Evolutionary conservation across 176 grass and related monocot species (phyloP).

Genomic region (Cenchrus americanus): DNA sequence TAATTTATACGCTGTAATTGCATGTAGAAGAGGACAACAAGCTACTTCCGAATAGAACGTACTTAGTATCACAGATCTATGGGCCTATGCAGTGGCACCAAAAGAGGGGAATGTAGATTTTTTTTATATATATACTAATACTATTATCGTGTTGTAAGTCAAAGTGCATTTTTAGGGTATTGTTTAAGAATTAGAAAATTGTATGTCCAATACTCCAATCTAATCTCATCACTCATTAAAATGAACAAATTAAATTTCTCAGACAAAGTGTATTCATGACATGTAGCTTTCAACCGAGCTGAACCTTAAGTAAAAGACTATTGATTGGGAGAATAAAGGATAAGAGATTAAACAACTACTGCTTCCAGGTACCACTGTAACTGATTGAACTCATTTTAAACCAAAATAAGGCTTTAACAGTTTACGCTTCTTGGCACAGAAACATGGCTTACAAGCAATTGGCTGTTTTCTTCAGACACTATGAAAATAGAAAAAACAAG

Average conservation of each 20-base stretch:
- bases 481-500: not conserved
- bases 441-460: slow-evolving; percentile 15
- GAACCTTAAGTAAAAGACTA: slow-evolving; percentile 3
- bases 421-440: not conserved
- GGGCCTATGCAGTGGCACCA: not conserved
- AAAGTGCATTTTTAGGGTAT: not conserved
- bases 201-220: not conserved
- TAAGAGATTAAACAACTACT: not conserved
- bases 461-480: slow-evolving; percentile 10
- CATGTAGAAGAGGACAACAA: slow-evolving; percentile 13
- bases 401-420: not conserved
- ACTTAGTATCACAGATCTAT: not conserved
- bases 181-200: not conserved
- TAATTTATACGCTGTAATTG: not conserved
- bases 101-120: not conserved
- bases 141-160: not conserved
- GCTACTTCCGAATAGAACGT: not conserved
- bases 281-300: not conserved
- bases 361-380: slow-evolving; percentile 23
- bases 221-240: slow-evolving; percentile 19
- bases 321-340: not conserved
- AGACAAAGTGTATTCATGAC: slow-evolving; percentile 7
- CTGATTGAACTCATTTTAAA: slow-evolving; percentile 15
- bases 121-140: not conserved
- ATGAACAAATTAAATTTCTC: not conserved